A percentile compares a stretch with the other conserved stretches of the same genome.
These are phyloP conservation scores for Haplosporangium sp. DNA, from an alignment of 371 early-diverging fungal genomes.

Conservation along the genomic window DNA sequence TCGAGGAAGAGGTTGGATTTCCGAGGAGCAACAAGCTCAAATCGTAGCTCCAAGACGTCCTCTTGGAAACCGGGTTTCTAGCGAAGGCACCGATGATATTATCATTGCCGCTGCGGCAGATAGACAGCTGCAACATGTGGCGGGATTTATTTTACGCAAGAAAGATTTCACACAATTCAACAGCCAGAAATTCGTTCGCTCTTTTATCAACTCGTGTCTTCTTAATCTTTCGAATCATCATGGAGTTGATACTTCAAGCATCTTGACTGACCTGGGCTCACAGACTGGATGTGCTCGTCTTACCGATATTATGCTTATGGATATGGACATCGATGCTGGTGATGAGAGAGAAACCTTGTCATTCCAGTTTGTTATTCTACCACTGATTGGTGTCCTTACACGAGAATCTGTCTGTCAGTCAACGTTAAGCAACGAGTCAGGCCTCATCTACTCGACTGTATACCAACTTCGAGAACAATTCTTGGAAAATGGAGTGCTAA, in stretches of 20 bases:
- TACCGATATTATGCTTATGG: constrained; percentile 25
- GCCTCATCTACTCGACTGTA: constrained; percentile 28
- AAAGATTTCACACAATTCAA: constrained; percentile 10
- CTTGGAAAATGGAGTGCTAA: constrained; percentile 30
- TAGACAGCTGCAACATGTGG: constrained; percentile 18
- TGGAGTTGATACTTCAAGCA: constrained; percentile 36
- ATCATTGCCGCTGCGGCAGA: constrained; percentile 22
- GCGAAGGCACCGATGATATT: constrained; percentile 52
- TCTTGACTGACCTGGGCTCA: constrained; percentile 25
- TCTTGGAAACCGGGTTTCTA: constrained; percentile 21
- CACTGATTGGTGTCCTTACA: constrained; percentile 49
- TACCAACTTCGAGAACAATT: constrained; percentile 27
- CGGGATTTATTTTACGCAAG: constrained; percentile 20
- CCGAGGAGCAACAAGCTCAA: constrained; percentile 12
- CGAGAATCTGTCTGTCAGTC: constrained; percentile 42
- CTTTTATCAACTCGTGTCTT: constrained; percentile 48
- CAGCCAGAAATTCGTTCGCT: constrained; percentile 12
- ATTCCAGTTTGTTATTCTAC: constrained; percentile 53
- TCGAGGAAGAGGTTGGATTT: constrained; percentile 4
- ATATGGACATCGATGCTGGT: constrained; percentile 31
- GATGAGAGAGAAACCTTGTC: constrained; percentile 13
- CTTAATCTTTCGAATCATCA: constrained; percentile 56
- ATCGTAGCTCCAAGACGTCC: constrained; percentile 12
- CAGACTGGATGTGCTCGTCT: constrained; percentile 12
- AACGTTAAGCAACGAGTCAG: constrained; percentile 25